Base-by-base conservation (phyloP, 192 early-diverging fungal genomes). In the Funneliformis mosseae region DNA sequence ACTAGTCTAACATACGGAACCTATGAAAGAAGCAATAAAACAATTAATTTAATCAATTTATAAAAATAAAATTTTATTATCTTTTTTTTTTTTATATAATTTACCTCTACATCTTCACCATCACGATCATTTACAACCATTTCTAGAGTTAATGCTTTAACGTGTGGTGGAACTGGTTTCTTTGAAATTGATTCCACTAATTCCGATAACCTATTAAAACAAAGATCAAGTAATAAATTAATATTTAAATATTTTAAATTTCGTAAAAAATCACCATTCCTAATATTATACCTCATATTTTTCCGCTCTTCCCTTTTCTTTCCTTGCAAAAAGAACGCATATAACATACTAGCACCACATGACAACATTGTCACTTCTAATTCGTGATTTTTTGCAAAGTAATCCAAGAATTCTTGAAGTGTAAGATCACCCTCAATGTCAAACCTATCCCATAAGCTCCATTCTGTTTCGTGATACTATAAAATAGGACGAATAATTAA, bases 391-490 rank as follows among this genome's bases (percentile, higher is more conserved):
- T 87, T 83, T 87, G 92, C 82, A 84, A 99, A 97, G 76, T 91
- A 85, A 81, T 96, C 92, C 68, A 99, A 87, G 50, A 99, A 91
- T 81, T 97, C 93, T 84, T 95, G 89, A 83, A 99, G 86, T 2
- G 97, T 98, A 50, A 97, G 78, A 81, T 98, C 95, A 9, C 87
- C 86, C 61, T 92, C 81, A 55, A 97, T 89, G 77, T 96, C 94
- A 83, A 99, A 96, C 48, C 96, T 91, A 81, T 99, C 98, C 98
- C 98, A 99, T 25, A 98, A 88, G 42, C 92, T 97, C 83, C 93
- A 97, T 84, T 96, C 91, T 0, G 78, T 85, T 76, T 94, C 96
- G 82, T 95, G 87, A 87, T 97, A 98, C 89, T 77, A 39, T 28
- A 38, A 23, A 33, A 9, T 27, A 8, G 11, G 18, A 64, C 6